phyloP scores from a whole-genome alignment of 495 filamentous ascomycete species.

The Penicillium salamii region DNA sequence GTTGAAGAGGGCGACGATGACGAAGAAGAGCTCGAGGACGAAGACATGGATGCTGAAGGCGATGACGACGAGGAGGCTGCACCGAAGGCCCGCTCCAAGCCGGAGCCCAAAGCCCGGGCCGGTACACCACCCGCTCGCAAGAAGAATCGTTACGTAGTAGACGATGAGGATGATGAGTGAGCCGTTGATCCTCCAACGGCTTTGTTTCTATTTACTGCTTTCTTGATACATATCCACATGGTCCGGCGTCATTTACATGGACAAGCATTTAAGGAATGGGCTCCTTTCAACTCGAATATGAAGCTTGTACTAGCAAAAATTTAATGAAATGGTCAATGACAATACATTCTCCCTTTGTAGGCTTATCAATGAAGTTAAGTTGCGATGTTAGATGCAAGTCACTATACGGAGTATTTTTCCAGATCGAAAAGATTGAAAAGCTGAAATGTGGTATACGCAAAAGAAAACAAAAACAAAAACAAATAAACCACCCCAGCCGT shows the following conservation, averaged over 20 bases:
- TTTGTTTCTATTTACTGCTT: constrained; percentile 1
- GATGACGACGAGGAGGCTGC: constrained; percentile 46
- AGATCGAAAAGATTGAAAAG: not conserved
- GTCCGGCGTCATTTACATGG: constrained; percentile 8
- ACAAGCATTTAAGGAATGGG: constrained; percentile 4
- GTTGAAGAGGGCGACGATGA: constrained; percentile 57
- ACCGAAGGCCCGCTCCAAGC: constrained; percentile 22
- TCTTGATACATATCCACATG: constrained; percentile 11
- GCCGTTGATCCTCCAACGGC: not conserved
- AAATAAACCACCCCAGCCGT: too few species aligned
- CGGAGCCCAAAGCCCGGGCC: constrained; percentile 19
- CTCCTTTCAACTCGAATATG: not conserved
- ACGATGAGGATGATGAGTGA: constrained; percentile 47
- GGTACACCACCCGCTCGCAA: constrained; percentile 41
- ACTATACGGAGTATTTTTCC: not conserved
- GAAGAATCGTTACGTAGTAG: constrained; percentile 47
- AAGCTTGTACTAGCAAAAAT: constrained; percentile 19
- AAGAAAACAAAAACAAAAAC: not conserved
- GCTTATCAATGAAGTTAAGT: too few species aligned
- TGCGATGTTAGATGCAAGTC: too few species aligned
- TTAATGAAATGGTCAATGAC: constrained; percentile 25
- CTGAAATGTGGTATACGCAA: constrained; percentile 1
- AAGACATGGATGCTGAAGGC: constrained; percentile 55
- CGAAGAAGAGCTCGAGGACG: constrained; percentile 61
- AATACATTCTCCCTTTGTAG: not conserved